These are phyloP conservation scores for Corynascus novoguineensis DNA, from an alignment of 495 filamentous ascomycete genomes.

Conservation along the genomic window DNA sequence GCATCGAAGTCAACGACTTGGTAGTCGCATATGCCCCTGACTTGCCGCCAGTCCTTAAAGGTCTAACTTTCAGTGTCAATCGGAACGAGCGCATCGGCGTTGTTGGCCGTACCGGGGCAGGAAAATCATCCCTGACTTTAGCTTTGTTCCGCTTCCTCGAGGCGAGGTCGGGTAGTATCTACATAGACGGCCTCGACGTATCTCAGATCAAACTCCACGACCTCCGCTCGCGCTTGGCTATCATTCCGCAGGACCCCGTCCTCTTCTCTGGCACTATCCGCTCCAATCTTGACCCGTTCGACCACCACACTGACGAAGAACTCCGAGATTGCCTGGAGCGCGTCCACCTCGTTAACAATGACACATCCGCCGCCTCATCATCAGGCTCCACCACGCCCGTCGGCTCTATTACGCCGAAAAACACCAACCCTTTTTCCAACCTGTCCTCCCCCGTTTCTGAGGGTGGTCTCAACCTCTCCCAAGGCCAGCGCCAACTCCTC, in stretches of 20 bases:
- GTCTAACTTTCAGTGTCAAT: constrained; percentile 63
- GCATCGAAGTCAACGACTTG: constrained; percentile 66
- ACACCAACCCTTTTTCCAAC: constrained; percentile 58
- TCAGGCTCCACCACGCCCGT: constrained; percentile 28
- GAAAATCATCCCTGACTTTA: constrained; percentile 78
- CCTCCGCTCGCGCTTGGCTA: constrained; percentile 67
- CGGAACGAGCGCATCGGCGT: constrained; percentile 74
- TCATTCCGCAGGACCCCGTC: constrained; percentile 77
- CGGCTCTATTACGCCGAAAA: constrained; percentile 35
- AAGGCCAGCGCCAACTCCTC: constrained; percentile 83
- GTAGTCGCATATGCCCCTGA: constrained; percentile 72
- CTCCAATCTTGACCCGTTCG: constrained; percentile 76
- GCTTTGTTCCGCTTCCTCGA: constrained; percentile 81
- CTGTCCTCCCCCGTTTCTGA: constrained; percentile 62
- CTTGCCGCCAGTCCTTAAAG: constrained; percentile 69
- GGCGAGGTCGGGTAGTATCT: constrained; percentile 61
- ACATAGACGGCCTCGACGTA: constrained; percentile 72
- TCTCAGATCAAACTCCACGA: constrained; percentile 68
- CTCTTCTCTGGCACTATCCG: constrained; percentile 83
- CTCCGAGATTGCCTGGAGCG: constrained; percentile 69
- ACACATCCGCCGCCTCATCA: constrained; percentile 17
- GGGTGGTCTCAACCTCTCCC: constrained; percentile 74
- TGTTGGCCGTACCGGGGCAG: constrained; percentile 80
- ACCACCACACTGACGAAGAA: constrained; percentile 63
- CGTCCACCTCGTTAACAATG: constrained; percentile 61